phyloP scores from a whole-genome alignment of 2,329 filamentous ascomycete genomes.

The Colletotrichum shisoi region DNA sequence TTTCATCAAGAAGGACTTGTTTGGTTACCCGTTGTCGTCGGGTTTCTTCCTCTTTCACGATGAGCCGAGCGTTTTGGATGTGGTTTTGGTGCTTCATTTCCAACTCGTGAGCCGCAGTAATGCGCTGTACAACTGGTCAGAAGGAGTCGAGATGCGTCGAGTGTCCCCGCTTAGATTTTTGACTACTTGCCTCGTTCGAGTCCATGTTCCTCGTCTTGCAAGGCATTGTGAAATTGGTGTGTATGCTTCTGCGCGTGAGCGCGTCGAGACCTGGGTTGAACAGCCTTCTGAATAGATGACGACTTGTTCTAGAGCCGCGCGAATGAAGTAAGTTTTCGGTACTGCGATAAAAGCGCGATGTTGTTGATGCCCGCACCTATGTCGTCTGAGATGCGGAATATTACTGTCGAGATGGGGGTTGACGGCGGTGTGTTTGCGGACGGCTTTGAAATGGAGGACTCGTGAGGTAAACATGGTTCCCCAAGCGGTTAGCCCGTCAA shows the following conservation, averaged over 20 bases:
- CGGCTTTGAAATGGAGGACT: constrained; percentile 13
- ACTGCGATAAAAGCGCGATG: not conserved
- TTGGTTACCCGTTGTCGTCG: constrained; percentile 74
- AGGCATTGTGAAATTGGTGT: constrained; percentile 27
- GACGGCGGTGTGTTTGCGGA: constrained; percentile 25
- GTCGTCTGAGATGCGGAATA: constrained; percentile 7
- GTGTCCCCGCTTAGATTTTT: not conserved
- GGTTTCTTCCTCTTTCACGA: constrained; percentile 77
- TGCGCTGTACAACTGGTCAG: constrained; percentile 49
- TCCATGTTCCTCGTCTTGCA: constrained; percentile 38
- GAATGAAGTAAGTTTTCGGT: not conserved
- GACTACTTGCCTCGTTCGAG: constrained; percentile 32
- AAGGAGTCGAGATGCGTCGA: not conserved
- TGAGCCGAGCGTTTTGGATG: constrained; percentile 69
- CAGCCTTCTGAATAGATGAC: not conserved
- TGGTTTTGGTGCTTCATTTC: constrained; percentile 75
- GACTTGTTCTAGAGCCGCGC: not conserved
- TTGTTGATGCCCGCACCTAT: constrained; percentile 16
- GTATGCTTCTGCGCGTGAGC: constrained; percentile 31
- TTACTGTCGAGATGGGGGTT: constrained; percentile 15
- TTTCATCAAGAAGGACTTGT: constrained; percentile 78
- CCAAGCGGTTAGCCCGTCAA: constrained; percentile 36
- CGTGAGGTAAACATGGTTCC: constrained; percentile 47
- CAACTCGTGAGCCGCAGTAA: constrained; percentile 61
- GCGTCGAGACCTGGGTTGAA: constrained; percentile 11